Evolutionary conservation across 352 stramenopile genomes (phyloP).

Genomic region (Phytophthora tubulina): DNA sequence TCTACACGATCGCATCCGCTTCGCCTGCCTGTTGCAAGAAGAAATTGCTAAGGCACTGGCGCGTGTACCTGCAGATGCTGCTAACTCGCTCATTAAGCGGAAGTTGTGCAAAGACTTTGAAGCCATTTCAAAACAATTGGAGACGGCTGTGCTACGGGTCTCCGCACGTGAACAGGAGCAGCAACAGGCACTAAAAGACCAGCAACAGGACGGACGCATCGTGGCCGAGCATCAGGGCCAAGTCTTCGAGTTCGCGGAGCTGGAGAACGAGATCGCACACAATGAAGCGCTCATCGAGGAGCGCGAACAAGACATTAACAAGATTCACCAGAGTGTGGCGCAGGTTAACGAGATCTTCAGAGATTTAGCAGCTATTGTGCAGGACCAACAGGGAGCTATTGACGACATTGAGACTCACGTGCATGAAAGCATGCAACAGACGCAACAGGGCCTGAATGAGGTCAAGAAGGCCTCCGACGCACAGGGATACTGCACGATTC

Average conservation of each 20-base stretch:
- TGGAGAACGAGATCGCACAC: slow-evolving; percentile 88
- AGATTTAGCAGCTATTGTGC: slow-evolving; percentile 86
- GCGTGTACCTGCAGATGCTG: slow-evolving; percentile 64
- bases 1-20: slow-evolving; percentile 86
- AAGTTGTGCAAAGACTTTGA: slow-evolving; percentile 89
- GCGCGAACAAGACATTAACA: slow-evolving; percentile 86
- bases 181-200: slow-evolving; percentile 57
- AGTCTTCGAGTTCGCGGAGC: slow-evolving; percentile 81
- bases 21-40: slow-evolving; percentile 83
- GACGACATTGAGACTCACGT: slow-evolving; percentile 90
- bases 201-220: slow-evolving; percentile 58
- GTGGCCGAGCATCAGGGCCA: slow-evolving; percentile 78
- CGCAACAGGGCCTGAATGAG: slow-evolving; percentile 83
- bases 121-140: slow-evolving; percentile 75
- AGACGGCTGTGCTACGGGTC: slow-evolving; percentile 73
- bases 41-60: slow-evolving; percentile 77
- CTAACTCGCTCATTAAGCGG: slow-evolving; percentile 77
- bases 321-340: slow-evolving; percentile 91
- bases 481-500: slow-evolving; percentile 73
- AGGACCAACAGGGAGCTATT: slow-evolving; percentile 86
- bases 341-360: slow-evolving; percentile 93
- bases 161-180: slow-evolving; percentile 70
- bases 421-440: slow-evolving; percentile 86
- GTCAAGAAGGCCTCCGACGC: slow-evolving; percentile 89
- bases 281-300: slow-evolving; percentile 92